phyloP scores from a whole-genome alignment of 371 early-diverging fungal genomes.

The Mortierella sp. region DNA sequence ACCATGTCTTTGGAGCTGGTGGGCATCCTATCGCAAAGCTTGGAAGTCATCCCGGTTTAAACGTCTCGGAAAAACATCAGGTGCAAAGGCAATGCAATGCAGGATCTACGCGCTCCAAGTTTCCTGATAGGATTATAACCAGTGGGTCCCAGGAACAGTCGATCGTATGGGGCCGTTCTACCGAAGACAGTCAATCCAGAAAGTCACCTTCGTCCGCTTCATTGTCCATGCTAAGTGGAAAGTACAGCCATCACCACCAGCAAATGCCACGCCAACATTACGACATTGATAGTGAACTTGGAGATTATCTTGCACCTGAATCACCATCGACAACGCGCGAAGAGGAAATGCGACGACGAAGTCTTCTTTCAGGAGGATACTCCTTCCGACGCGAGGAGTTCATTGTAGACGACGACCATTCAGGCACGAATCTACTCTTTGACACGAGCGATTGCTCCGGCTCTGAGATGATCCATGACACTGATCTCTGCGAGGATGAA shows the following conservation, averaged over 20 bases:
- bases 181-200: constrained; percentile 22
- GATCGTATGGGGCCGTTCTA: constrained; percentile 39
- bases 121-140: constrained; percentile 23
- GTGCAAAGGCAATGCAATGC: constrained; percentile 35
- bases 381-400: constrained; percentile 16
- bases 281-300: constrained; percentile 22
- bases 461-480: constrained; percentile 12
- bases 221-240: constrained; percentile 18
- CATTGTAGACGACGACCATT: constrained; percentile 16
- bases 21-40: constrained; percentile 42
- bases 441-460: constrained; percentile 27
- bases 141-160: constrained; percentile 20
- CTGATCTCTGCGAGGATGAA: constrained; percentile 31
- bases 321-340: constrained; percentile 43
- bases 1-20: constrained; percentile 32
- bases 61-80: constrained; percentile 25
- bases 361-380: constrained; percentile 19
- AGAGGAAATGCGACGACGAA: constrained; percentile 35
- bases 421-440: constrained; percentile 29
- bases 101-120: constrained; percentile 11
- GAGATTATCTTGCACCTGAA: constrained; percentile 45
- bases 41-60: constrained; percentile 41
- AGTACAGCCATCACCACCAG: constrained; percentile 44
- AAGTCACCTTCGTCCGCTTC: constrained; percentile 31
- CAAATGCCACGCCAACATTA: constrained; percentile 21